Conservation (phyloP, 305 asterid genomes). For the Nicotiana rustica region DNA sequence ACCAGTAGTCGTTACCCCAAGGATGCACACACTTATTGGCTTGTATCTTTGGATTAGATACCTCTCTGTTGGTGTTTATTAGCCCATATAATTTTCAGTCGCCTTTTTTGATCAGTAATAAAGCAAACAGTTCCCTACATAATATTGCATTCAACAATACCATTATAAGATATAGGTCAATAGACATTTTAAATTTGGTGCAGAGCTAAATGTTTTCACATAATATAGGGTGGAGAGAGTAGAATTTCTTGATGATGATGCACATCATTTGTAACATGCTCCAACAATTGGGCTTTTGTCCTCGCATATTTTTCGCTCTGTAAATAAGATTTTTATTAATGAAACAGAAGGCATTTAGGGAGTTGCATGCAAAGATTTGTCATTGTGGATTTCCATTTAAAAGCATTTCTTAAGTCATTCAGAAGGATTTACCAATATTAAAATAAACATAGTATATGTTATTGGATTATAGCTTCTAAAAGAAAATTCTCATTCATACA, state of each 20-base stretch:
- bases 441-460: background rate
- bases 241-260: background rate
- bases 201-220: background rate
- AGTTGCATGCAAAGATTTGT: background rate
- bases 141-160: conserved; percentile 10
- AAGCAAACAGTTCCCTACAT: conserved; percentile 13
- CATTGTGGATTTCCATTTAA: background rate
- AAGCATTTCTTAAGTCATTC: background rate
- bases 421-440: no score
- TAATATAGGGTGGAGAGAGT: conserved; percentile 28
- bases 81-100: background rate
- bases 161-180: background rate
- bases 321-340: background rate
- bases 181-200: background rate
- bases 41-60: background rate
- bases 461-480: background rate
- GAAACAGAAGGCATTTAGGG: background rate
- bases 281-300: background rate
- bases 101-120: background rate
- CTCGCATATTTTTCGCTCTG: background rate
- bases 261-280: background rate
- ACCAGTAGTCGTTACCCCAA: background rate
- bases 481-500: background rate
- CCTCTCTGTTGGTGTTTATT: conserved; percentile 5
- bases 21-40: background rate